Evolutionary conservation across 164 flowering plant species (phyloP), one percentile per base, ranked within the genome.

Genomic region (Taxillus chinensis): DNA sequence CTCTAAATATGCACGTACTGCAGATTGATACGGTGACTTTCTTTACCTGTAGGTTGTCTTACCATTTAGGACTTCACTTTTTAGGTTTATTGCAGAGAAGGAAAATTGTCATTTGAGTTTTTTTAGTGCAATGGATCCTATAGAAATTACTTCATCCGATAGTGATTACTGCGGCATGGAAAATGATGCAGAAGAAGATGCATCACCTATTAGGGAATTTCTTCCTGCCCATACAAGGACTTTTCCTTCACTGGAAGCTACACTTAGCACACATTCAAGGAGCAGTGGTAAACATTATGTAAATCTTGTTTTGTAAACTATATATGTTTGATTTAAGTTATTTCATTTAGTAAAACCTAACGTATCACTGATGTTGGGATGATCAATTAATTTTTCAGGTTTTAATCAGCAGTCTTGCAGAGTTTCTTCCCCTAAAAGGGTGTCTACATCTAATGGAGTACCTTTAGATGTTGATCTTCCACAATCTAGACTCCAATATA

Each of bases 111-210:
- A 42, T 42, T 45, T 37, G 42, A 4, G 4, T 55, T 57, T 48
- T 16, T 59, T 70, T 66, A 73, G 66, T 64, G 41, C 67, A 27
- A 74, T 70, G 70, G 82, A 77, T 46, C 79, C 75, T 52, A 89
- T 92, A 64, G 84, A 84, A 49, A 86, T 92, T 39, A 63, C 78
- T 68, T 87, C 96, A 15, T 86, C 96, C 55, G 96, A 86, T 67
- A 82, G 83, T 67, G 96, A 89, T 56, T 27, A 27, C 27, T 55
- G 63, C 17, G 87, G 79, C 27, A 58, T 75, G 7, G 75, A 75
- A 56, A 80, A 74, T 69, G 69, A 57, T 41, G 54, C 45, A 13
- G 72, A 62, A 41, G 64, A 45, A 39, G 41, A 59, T 51, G 13
- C 12, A 45, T 55, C 73, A 57, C 55, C 70, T 11, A 12, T 41